Conservation (phyloP, 805 yeast species). For the Starmerella kuoi region DNA sequence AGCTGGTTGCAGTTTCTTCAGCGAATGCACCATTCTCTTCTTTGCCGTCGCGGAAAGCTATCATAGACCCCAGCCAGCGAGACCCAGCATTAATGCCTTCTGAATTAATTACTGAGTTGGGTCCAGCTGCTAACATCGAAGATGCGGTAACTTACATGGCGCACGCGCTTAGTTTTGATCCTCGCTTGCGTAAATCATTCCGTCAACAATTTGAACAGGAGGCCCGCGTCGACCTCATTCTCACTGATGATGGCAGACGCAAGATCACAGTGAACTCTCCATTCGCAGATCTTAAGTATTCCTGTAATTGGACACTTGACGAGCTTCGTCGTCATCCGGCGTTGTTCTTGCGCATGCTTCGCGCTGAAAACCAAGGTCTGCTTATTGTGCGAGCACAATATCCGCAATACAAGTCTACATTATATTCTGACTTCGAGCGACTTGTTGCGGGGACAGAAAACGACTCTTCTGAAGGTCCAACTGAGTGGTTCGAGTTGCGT, state of each 20-base stretch:
- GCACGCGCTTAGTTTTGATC: conserved; percentile 33
- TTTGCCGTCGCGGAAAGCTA: conserved; percentile 54
- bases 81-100: conserved; percentile 53
- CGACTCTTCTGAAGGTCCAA: background rate
- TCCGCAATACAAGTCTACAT: conserved; percentile 33
- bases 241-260: conserved; percentile 72
- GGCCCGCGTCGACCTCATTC: conserved; percentile 56
- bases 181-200: conserved; percentile 57
- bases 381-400: conserved; percentile 51
- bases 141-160: conserved; percentile 11
- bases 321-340: conserved; percentile 70
- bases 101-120: conserved; percentile 33
- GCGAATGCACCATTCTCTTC: conserved; percentile 70
- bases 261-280: conserved; percentile 71
- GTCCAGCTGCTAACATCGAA: conserved; percentile 29
- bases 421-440: conserved; percentile 32
- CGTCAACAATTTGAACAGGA: conserved; percentile 47
- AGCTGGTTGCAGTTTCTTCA: conserved; percentile 40
- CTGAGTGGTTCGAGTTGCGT: conserved; percentile 64
- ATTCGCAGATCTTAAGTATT: conserved; percentile 83
- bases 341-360: conserved; percentile 73
- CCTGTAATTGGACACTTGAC: conserved; percentile 64
- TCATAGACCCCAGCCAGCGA: conserved; percentile 43
- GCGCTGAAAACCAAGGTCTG: conserved; percentile 74
- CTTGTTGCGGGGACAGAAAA: conserved; percentile 3